Percentiles rank a stretch among this genome's conserved stretches.
phyloP scores from a whole-genome alignment of 192 early-diverging fungal species.

The Mortierella hygrophila region DNA sequence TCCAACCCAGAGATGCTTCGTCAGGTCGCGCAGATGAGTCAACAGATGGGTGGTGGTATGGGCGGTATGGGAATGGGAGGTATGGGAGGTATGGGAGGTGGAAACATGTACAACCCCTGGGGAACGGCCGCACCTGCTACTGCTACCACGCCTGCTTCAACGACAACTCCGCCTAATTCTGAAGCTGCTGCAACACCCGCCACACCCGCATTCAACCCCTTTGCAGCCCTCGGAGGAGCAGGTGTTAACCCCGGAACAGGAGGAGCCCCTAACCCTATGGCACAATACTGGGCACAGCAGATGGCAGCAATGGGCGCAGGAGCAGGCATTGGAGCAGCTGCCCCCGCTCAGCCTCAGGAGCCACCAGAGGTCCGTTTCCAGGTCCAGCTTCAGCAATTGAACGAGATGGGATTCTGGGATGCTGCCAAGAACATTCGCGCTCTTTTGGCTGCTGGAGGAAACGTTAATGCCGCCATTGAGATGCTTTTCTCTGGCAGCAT shows the following conservation, averaged over 20 bases:
- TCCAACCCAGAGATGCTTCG: constrained; percentile 87
- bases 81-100: constrained; percentile 34
- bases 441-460: constrained; percentile 83
- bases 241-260: constrained; percentile 42
- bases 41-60: constrained; percentile 52
- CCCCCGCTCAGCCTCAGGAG: constrained; percentile 45
- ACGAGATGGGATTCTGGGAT: constrained; percentile 98
- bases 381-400: constrained; percentile 85
- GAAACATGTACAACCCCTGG: constrained; percentile 43
- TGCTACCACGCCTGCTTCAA: constrained; percentile 23
- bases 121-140: constrained; percentile 29
- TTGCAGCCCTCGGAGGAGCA: constrained; percentile 42
- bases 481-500: constrained; percentile 69
- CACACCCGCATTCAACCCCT: constrained; percentile 43
- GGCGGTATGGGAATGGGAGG: constrained; percentile 35
- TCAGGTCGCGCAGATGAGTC: constrained; percentile 76
- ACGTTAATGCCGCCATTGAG: constrained; percentile 97
- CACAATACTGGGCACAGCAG: constrained; percentile 53
- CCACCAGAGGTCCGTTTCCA: constrained; percentile 78
- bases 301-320: constrained; percentile 55
- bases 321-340: constrained; percentile 53
- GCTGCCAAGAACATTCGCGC: constrained; percentile 92
- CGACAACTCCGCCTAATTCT: constrained; percentile 33
- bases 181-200: constrained; percentile 27
- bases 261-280: constrained; percentile 52